These are phyloP conservation scores for Gloeostereum incarnatum DNA, from an alignment of 768 basidiomycete genomes.

Conservation along the genomic window DNA sequence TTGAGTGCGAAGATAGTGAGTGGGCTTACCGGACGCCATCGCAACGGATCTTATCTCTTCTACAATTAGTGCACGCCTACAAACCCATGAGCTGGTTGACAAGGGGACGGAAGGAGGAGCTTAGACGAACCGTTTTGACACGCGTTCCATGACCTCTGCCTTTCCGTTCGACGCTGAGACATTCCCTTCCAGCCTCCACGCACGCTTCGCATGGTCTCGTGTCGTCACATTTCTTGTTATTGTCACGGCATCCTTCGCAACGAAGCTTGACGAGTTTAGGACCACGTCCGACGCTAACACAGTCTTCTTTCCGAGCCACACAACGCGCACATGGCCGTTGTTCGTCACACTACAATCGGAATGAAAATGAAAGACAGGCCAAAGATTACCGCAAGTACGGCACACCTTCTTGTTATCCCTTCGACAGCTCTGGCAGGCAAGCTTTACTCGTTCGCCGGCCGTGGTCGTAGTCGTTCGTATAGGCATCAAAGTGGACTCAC, in stretches of 20 bases:
- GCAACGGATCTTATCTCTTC: slow-evolving; percentile 56
- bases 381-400: slow-evolving; percentile 1
- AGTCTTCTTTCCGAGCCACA: slow-evolving; percentile 41
- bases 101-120: slow-evolving; percentile 12
- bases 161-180: slow-evolving; percentile 24
- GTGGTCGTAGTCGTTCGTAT: slow-evolving; percentile 18
- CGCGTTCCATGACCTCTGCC: slow-evolving; percentile 51
- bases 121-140: slow-evolving; percentile 52
- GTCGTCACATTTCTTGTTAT: slow-evolving; percentile 53
- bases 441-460: slow-evolving; percentile 40
- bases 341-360: slow-evolving; percentile 42
- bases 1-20: slow-evolving; percentile 2
- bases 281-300: slow-evolving; percentile 44
- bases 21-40: slow-evolving; percentile 41
- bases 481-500: slow-evolving; percentile 13
- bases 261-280: slow-evolving; percentile 52
- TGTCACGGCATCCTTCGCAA: slow-evolving; percentile 47
- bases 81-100: slow-evolving; percentile 4
- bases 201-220: slow-evolving; percentile 46
- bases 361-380: slow-evolving; percentile 4
- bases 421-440: slow-evolving; percentile 52
- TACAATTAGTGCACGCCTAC: slow-evolving; percentile 55
- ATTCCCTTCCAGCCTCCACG: slow-evolving; percentile 33
- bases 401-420: slow-evolving; percentile 59
- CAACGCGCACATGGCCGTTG: slow-evolving; percentile 56